Conservation (phyloP, 2,329 filamentous ascomycete species). For the Phoma herbarum region DNA sequence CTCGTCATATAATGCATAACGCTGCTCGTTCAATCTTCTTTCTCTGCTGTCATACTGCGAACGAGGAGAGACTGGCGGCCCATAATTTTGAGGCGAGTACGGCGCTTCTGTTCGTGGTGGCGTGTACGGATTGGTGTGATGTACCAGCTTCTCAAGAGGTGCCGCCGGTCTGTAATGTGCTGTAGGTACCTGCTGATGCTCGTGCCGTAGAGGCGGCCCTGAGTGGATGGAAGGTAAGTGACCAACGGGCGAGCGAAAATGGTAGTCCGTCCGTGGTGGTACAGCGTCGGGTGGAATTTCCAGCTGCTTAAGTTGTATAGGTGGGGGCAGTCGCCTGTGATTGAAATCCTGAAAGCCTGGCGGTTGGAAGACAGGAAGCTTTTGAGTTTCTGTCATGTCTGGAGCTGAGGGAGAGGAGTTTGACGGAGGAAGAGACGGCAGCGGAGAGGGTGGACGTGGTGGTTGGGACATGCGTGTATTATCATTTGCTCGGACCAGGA, state of each 20-base stretch:
- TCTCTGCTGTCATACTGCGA: constrained; percentile 46
- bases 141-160: constrained; percentile 49
- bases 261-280: constrained; percentile 50
- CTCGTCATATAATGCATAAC: constrained; percentile 47
- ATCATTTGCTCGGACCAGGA: constrained; percentile 53
- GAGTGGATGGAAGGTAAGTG: constrained; percentile 50
- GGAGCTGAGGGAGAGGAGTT: constrained; percentile 44
- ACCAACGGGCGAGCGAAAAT: constrained; percentile 51
- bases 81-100: constrained; percentile 53
- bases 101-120: constrained; percentile 52
- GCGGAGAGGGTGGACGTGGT: constrained; percentile 51
- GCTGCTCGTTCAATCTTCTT: constrained; percentile 41
- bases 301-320: constrained; percentile 52
- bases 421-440: constrained; percentile 54
- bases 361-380: constrained; percentile 52
- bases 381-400: constrained; percentile 59
- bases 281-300: constrained; percentile 51
- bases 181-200: constrained; percentile 36
- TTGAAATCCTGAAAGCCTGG: constrained; percentile 53
- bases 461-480: constrained; percentile 56
- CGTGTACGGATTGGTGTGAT: constrained; percentile 49
- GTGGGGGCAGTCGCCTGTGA: constrained; percentile 52
- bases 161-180: constrained; percentile 40
- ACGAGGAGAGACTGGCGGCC: constrained; percentile 49
- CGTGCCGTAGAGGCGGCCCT: constrained; percentile 42